These are phyloP conservation scores for Boeremia lycopersici DNA, from an alignment of 2,329 filamentous ascomycete genomes.

Conservation along the genomic window DNA sequence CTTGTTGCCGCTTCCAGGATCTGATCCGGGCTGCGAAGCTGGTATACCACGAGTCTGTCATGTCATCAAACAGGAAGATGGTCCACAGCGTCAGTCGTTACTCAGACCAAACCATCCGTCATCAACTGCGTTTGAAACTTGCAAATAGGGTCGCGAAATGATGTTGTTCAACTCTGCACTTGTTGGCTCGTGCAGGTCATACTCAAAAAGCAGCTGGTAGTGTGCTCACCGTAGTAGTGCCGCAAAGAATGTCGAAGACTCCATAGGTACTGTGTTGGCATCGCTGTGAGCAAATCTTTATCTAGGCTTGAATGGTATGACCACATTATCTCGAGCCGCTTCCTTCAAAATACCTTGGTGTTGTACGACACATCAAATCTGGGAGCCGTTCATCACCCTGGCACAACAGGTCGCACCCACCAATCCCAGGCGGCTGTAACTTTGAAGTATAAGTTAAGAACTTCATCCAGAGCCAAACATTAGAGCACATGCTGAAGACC, in stretches of 20 bases:
- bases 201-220: neutral
- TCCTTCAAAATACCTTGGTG: neutral
- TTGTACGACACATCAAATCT: neutral
- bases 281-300: neutral
- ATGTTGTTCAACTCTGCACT: neutral
- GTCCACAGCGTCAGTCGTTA: neutral
- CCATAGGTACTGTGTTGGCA: neutral
- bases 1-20: neutral
- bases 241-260: conserved; percentile 4
- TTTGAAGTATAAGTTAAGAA: neutral
- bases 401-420: conserved; percentile 8
- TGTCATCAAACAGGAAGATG: neutral
- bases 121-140: neutral
- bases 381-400: neutral
- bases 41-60: neutral
- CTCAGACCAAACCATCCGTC: neutral
- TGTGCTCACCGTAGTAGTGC: conserved; percentile 7
- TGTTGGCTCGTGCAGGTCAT: neutral
- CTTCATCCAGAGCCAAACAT: conserved; percentile 5
- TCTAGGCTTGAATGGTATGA: neutral
- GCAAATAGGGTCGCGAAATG: neutral
- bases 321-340: neutral
- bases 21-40: neutral
- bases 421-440: neutral
- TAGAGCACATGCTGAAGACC: neutral